phyloP scores from a whole-genome alignment of 73 alveolate species.

The Tetrahymena borealis region DNA sequence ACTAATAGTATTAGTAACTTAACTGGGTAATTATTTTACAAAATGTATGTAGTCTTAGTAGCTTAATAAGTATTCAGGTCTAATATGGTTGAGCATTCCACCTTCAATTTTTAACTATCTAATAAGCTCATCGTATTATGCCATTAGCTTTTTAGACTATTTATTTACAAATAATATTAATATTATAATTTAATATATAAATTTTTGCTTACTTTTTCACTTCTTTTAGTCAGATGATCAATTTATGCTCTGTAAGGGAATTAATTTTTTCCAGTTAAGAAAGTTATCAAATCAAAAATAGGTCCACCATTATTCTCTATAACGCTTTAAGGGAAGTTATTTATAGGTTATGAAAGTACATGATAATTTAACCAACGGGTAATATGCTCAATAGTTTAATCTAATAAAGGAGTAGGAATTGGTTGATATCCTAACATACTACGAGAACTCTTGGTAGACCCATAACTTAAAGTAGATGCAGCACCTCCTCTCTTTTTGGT shows the following conservation, averaged over 20 bases:
- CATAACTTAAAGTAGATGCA: slow-evolving; percentile 33
- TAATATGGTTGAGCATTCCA: slow-evolving; percentile 88
- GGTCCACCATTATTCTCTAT: slow-evolving; percentile 80
- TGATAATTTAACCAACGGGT: slow-evolving; percentile 86
- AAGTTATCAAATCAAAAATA: slow-evolving; percentile 73
- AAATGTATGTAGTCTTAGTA: slow-evolving; percentile 60
- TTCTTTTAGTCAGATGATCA: slow-evolving; percentile 46
- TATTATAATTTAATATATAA: background rate
- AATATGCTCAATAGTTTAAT: slow-evolving; percentile 82
- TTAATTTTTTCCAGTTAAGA: slow-evolving; percentile 91
- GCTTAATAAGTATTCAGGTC: slow-evolving; percentile 91
- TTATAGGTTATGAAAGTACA: slow-evolving; percentile 63
- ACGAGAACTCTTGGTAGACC: background rate
- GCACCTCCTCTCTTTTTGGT: slow-evolving; percentile 75
- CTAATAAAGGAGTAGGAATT: slow-evolving; percentile 70
- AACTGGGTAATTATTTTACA: slow-evolving; percentile 38
- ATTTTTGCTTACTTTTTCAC: background rate
- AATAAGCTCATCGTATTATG: slow-evolving; percentile 85
- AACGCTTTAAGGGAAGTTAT: slow-evolving; percentile 87
- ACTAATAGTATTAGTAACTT: slow-evolving; percentile 18
- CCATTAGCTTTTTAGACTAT: slow-evolving; percentile 57
- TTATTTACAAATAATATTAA: background rate
- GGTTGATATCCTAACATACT: slow-evolving; percentile 82
- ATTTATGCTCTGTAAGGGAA: slow-evolving; percentile 79
- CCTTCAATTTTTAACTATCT: slow-evolving; percentile 90